phyloP scores from a whole-genome alignment of 495 filamentous ascomycete genomes.

The Penicillium cinerascens region DNA sequence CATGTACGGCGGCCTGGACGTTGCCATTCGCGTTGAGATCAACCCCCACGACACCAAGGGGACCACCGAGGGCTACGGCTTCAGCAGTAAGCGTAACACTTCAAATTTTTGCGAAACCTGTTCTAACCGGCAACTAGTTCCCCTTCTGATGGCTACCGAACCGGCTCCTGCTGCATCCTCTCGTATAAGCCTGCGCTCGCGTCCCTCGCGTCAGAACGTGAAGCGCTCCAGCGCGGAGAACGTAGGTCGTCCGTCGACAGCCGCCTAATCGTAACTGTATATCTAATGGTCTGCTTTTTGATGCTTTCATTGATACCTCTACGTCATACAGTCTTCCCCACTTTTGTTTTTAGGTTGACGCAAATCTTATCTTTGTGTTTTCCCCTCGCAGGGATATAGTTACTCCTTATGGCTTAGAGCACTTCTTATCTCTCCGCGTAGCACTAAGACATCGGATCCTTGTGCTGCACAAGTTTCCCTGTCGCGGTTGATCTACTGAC shows the following conservation, averaged over 20 bases:
- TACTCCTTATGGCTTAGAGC: constrained; percentile 9
- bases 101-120: no score
- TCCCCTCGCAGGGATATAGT: constrained; percentile 13
- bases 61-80: constrained; percentile 63
- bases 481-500: no score
- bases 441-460: not conserved
- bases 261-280: constrained; percentile 11
- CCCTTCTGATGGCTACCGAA: constrained; percentile 24
- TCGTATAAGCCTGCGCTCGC: constrained; percentile 21
- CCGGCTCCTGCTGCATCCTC: constrained; percentile 7
- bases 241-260: constrained; percentile 22
- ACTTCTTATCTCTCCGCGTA: not conserved
- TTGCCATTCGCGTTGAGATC: constrained; percentile 66
- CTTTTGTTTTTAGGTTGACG: not conserved
- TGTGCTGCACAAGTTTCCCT: no score
- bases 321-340: not conserved
- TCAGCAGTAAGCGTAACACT: constrained; percentile 46
- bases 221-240: not conserved
- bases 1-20: constrained; percentile 61
- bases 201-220: constrained; percentile 14
- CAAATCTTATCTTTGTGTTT: not conserved
- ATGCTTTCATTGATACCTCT: constrained; percentile 5
- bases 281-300: constrained; percentile 3
- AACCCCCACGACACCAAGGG: constrained; percentile 62
- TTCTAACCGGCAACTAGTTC: constrained; percentile 19